Evolutionary conservation across 2,329 filamentous ascomycete genomes (phyloP), one percentile per base, ranked within the genome.

Genomic region (Venturia oleaginea): DNA sequence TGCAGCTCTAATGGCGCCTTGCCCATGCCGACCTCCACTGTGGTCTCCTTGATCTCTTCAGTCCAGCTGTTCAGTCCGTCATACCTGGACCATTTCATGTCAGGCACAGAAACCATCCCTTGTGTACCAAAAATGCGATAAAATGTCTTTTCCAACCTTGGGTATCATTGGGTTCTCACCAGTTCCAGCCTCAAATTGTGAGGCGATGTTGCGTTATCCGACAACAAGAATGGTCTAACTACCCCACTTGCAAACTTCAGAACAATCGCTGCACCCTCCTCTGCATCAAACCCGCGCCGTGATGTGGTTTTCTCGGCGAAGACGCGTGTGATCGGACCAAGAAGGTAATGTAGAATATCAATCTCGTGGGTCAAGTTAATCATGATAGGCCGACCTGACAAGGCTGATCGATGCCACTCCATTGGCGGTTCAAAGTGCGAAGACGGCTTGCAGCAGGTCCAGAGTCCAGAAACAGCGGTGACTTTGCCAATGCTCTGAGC

Each of bases 351-450:
- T 22, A 86, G 73, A 0, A 85, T 72, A 66, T 86, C 84, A 46
- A 86, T 74, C 61, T 86, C 84, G 68, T 86, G 84, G n/a, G 86
- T 78, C 54, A 86, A 72, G 68, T 86, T 86, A 66, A 85, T 85
- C 2, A 81, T 73, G 8, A 86, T 72, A 0, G 81, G 78, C 0
- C 83, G 83, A 1, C 79, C 80, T 2, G 74, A 70, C 5, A 69
- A 19, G 19, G 40, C 71, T 2, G 72, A 68, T 7, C 76, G 74
- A 17, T 81, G 76, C 83, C 84, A 85, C 46, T 78, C 76, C 0
- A 74, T 73, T 0, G 78, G 78, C 0, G 76, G 67, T 1, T 77
- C 73, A 67, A 83, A 86, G 71, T 86, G 86, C 0, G 72, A 65
- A 0, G 69, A 59, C 0, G 83, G 81, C 66, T 86, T 86, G 66